A percentile compares a stretch with the other conserved stretches of the same genome.
Evolutionary conservation across 2,329 filamentous ascomycete genomes (phyloP).

Genomic region (Aspergillus clavatus): DNA sequence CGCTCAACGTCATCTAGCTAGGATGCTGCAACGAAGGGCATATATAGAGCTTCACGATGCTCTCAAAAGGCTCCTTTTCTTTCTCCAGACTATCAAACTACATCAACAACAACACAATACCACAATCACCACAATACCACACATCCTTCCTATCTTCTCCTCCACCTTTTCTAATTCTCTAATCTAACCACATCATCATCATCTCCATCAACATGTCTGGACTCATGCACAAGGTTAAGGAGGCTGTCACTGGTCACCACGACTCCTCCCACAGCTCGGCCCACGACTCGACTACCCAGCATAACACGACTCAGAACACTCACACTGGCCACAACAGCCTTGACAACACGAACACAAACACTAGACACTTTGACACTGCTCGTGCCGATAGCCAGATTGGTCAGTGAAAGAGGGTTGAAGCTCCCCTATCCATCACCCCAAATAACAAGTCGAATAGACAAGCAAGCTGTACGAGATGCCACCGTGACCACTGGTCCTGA

Average conservation of each 20-base stretch:
- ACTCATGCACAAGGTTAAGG: constrained; percentile 44
- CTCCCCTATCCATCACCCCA: too few species aligned
- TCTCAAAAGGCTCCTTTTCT: background rate
- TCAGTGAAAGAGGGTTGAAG: too few species aligned
- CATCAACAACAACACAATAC: background rate
- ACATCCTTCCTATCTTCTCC: background rate
- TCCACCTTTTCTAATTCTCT: background rate
- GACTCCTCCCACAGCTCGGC: constrained; percentile 8
- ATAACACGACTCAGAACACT: background rate
- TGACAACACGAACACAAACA: too few species aligned
- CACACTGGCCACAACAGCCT: too few species aligned
- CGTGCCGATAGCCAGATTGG: too few species aligned
- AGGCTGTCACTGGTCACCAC: constrained; percentile 33
- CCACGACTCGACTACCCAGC: background rate
- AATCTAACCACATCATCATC: constrained; percentile 12
- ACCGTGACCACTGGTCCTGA: background rate
- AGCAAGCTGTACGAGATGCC: too few species aligned
- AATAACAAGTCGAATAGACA: too few species aligned
- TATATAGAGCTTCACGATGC: background rate
- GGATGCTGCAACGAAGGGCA: background rate
- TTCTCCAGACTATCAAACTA: background rate
- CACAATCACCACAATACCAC: background rate
- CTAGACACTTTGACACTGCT: too few species aligned
- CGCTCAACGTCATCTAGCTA: background rate
- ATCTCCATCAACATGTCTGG: too few species aligned